These are phyloP conservation scores for Suhomyces taliae DNA, from an alignment of 1,139 yeast species.

Conservation along the genomic window DNA sequence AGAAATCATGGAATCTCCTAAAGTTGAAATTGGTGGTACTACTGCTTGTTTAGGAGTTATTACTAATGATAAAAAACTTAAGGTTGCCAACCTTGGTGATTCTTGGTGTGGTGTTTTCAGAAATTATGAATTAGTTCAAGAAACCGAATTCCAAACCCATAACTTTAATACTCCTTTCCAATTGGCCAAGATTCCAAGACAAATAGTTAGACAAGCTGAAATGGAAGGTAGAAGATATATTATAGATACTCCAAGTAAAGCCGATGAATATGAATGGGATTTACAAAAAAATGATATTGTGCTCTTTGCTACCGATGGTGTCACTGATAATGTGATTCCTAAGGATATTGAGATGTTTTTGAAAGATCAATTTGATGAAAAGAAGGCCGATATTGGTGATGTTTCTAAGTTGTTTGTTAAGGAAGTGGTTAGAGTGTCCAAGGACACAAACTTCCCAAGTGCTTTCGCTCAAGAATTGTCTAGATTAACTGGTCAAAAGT, in stretches of 20 bases:
- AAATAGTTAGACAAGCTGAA: constrained; percentile 56
- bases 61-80: constrained; percentile 43
- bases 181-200: constrained; percentile 77
- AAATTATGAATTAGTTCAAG: constrained; percentile 57
- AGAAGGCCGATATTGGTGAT: constrained; percentile 23
- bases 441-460: constrained; percentile 73
- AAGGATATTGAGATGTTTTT: constrained; percentile 69
- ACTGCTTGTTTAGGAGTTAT: constrained; percentile 87
- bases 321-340: constrained; percentile 78
- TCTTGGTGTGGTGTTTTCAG: constrained; percentile 92
- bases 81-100: constrained; percentile 85
- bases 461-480: constrained; percentile 85
- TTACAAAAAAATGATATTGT: constrained; percentile 70
- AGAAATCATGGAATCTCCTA: constrained; percentile 51
- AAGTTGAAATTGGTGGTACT: constrained; percentile 90
- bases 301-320: constrained; percentile 90
- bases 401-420: constrained; percentile 61
- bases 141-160: constrained; percentile 79
- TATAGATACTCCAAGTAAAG: constrained; percentile 53
- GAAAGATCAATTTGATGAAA: constrained; percentile 38
- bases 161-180: constrained; percentile 92
- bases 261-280: constrained; percentile 51
- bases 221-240: constrained; percentile 60
- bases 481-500: constrained; percentile 64
- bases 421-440: constrained; percentile 68